Conservation (phyloP, 2,329 filamentous ascomycete genomes). For the Pseudopithomyces chartarum region DNA sequence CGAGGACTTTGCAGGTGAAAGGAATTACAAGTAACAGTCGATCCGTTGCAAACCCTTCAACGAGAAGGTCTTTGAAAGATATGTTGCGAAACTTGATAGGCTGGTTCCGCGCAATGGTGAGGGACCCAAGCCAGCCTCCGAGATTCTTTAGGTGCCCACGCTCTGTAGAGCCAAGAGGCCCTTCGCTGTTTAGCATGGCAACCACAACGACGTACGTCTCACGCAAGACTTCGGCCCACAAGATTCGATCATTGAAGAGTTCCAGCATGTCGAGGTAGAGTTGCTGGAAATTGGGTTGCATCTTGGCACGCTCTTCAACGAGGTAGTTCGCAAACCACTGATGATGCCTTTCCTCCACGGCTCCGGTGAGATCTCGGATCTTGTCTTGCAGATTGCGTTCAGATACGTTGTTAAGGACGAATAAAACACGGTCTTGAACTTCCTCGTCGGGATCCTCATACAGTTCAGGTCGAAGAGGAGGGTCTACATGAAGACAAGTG, state of each 20-base stretch:
- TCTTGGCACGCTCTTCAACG: constrained; percentile 93
- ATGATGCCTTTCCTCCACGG: constrained; percentile 79
- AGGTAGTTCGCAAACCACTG: constrained; percentile 97
- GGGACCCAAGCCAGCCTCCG: constrained; percentile 87
- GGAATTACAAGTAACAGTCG: constrained; percentile 90
- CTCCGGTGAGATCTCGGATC: constrained; percentile 77
- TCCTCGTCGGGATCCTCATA: constrained; percentile 86
- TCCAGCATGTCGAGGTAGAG: constrained; percentile 90
- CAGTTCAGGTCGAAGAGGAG: constrained; percentile 63
- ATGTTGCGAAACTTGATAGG: constrained; percentile 97
- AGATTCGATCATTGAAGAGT: constrained; percentile 74
- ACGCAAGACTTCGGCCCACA: constrained; percentile 89
- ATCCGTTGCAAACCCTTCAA: constrained; percentile 93
- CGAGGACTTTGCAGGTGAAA: constrained; percentile 94
- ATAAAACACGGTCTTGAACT: constrained; percentile 89
- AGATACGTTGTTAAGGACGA: constrained; percentile 95
- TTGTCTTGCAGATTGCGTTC: constrained; percentile 85
- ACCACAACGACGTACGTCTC: constrained; percentile 90
- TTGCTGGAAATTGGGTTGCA: constrained; percentile 95
- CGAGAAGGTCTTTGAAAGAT: constrained; percentile 92
- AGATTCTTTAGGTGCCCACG: constrained; percentile 90
- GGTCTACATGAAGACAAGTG: constrained; percentile 75
- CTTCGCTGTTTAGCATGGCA: constrained; percentile 87
- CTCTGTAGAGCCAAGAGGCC: constrained; percentile 83
- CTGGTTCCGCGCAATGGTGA: constrained; percentile 91